phyloP scores from a whole-genome alignment of 495 filamentous ascomycete genomes.

The Barbatosphaeria neglecta region DNA sequence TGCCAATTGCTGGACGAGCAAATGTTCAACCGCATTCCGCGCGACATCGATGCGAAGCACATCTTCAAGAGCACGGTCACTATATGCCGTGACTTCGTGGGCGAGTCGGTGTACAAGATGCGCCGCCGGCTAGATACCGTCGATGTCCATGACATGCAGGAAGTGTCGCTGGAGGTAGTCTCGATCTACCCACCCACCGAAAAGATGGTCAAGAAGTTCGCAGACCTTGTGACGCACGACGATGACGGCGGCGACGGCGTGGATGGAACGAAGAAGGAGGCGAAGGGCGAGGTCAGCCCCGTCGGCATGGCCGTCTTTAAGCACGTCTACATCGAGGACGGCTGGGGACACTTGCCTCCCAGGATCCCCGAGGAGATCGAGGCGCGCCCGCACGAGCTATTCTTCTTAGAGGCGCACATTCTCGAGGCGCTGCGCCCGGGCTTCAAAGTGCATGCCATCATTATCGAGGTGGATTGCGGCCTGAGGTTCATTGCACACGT shows the following conservation, averaged over 20 bases:
- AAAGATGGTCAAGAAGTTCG: conserved; percentile 13
- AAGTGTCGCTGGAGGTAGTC: conserved; percentile 14
- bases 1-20: too few species aligned
- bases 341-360: conserved; percentile 19
- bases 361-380: background rate
- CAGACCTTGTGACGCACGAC: conserved; percentile 2
- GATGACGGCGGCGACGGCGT: too few species aligned
- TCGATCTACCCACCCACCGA: conserved; percentile 6
- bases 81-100: conserved; percentile 17
- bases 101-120: conserved; percentile 8
- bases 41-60: conserved; percentile 7
- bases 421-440: conserved; percentile 11
- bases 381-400: conserved; percentile 23
- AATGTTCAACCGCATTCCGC: background rate
- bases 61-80: conserved; percentile 29
- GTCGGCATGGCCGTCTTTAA: conserved; percentile 26
- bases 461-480: conserved; percentile 53
- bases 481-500: conserved; percentile 48
- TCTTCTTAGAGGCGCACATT: conserved; percentile 14
- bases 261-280: too few species aligned
- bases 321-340: conserved; percentile 21
- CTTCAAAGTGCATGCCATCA: conserved; percentile 59
- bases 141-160: conserved; percentile 9
- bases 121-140: background rate
- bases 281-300: conserved; percentile 14